Conservation (phyloP, 2,329 filamentous ascomycete genomes). For the Didymellaceae sp. region DNA sequence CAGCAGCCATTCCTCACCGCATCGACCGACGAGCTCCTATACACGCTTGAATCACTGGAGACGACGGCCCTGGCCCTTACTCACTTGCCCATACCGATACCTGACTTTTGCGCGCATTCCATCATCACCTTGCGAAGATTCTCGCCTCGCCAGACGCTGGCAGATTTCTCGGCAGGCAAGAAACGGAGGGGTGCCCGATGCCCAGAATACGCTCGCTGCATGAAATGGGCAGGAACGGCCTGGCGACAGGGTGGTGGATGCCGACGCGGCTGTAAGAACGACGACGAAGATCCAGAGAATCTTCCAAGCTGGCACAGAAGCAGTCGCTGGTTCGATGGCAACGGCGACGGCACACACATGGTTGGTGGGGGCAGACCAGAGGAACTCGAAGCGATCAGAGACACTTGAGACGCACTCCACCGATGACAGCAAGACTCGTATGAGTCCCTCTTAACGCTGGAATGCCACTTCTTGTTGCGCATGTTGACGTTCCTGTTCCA, state of each 20-base stretch:
- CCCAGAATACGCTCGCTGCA: constrained; percentile 43
- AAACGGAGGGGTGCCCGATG: constrained; percentile 30
- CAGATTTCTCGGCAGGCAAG: constrained; percentile 31
- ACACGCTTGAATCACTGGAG: constrained; percentile 43
- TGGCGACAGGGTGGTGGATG: constrained; percentile 43
- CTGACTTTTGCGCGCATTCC: constrained; percentile 42
- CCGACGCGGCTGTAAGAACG: constrained; percentile 40
- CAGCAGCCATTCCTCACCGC: constrained; percentile 31
- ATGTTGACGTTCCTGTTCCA: too few species aligned
- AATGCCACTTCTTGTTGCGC: too few species aligned
- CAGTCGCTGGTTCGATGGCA: constrained; percentile 41
- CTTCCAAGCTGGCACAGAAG: constrained; percentile 46
- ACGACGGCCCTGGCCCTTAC: constrained; percentile 39
- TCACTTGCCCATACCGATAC: constrained; percentile 31
- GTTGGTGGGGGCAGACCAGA: constrained; percentile 33
- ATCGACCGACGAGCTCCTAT: constrained; percentile 33
- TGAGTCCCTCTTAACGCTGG: too few species aligned
- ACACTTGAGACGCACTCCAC: constrained; percentile 3
- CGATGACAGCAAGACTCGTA: too few species aligned
- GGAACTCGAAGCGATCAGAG: constrained; percentile 17
- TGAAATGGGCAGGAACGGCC: constrained; percentile 41
- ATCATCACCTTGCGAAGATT: constrained; percentile 40
- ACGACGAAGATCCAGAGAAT: constrained; percentile 41
- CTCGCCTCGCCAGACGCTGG: constrained; percentile 32
- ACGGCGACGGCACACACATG: constrained; percentile 38